A percentile compares a stretch with the other conserved stretches of the same genome.
Conservation (phyloP, 768 basidiomycete species). For the Neoboletus subvelutipes region DNA sequence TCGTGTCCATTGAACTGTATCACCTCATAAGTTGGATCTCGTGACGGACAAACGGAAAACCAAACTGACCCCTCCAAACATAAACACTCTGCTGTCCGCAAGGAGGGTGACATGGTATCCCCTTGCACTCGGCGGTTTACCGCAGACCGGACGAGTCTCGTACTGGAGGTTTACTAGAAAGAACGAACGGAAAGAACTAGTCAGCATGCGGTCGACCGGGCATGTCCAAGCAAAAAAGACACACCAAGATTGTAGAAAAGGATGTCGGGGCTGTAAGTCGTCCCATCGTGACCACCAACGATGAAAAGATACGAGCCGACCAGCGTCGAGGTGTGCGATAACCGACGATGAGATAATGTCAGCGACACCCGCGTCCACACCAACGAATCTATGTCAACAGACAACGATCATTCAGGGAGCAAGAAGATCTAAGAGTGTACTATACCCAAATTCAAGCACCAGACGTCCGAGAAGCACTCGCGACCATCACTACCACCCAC, state of each 20-base stretch:
- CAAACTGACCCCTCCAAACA: slow-evolving; percentile 68
- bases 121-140: slow-evolving; percentile 67
- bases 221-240: slow-evolving; percentile 5
- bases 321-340: slow-evolving; percentile 85
- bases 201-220: neutral
- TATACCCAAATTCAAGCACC: slow-evolving; percentile 83
- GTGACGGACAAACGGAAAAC: neutral
- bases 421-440: neutral
- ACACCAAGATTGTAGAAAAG: slow-evolving; percentile 85
- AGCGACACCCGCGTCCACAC: slow-evolving; percentile 29
- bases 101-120: slow-evolving; percentile 85
- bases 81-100: slow-evolving; percentile 80
- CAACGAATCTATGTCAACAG: slow-evolving; percentile 23
- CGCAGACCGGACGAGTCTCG: slow-evolving; percentile 67
- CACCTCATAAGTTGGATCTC: neutral
- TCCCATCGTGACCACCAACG: slow-evolving; percentile 84
- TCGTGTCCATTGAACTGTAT: slow-evolving; percentile 70
- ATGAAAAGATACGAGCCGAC: slow-evolving; percentile 92
- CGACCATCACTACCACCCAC: slow-evolving; percentile 90
- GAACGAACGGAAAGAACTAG: neutral
- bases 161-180: slow-evolving; percentile 76
- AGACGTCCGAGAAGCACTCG: slow-evolving; percentile 86
- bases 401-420: neutral
- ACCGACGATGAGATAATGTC: slow-evolving; percentile 47
- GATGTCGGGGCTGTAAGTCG: slow-evolving; percentile 69